These are phyloP conservation scores for Globisporangium apiculatum DNA, from an alignment of 352 stramenopile species.

Conservation along the genomic window DNA sequence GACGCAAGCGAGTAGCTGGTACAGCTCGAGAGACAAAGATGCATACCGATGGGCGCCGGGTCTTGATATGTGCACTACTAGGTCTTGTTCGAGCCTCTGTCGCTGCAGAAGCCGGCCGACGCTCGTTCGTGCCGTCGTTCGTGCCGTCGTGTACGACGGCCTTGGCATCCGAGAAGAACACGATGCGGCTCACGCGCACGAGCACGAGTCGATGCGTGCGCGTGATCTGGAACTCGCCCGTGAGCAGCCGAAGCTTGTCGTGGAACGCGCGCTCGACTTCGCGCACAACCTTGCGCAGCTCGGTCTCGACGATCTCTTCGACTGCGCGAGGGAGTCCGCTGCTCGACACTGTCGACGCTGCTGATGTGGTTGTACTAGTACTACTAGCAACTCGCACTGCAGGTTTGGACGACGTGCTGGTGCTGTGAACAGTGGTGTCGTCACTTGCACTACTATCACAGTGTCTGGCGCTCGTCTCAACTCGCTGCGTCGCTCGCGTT, in stretches of 20 bases:
- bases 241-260: slow-evolving; percentile 39
- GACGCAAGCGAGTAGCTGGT: too few species aligned
- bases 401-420: background rate
- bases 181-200: slow-evolving; percentile 41
- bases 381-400: too few species aligned
- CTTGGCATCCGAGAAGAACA: slow-evolving; percentile 49
- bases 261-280: slow-evolving; percentile 36
- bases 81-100: too few species aligned
- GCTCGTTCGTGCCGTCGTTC: background rate
- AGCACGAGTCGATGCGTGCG: slow-evolving; percentile 44
- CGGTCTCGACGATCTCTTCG: slow-evolving; percentile 43
- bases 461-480: background rate
- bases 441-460: background rate
- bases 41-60: slow-evolving; percentile 3
- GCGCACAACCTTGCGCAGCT: slow-evolving; percentile 35
- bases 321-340: slow-evolving; percentile 4
- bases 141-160: background rate
- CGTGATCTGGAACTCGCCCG: slow-evolving; percentile 52
- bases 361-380: background rate
- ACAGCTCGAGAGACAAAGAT: too few species aligned
- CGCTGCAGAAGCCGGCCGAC: too few species aligned
- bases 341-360: background rate
- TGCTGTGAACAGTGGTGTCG: background rate
- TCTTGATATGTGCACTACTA: slow-evolving; percentile 1
- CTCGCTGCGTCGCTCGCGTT: background rate